These are phyloP conservation scores for Rhamnella rubrinervis DNA, from an alignment of 331 rosid species.

Conservation along the genomic window DNA sequence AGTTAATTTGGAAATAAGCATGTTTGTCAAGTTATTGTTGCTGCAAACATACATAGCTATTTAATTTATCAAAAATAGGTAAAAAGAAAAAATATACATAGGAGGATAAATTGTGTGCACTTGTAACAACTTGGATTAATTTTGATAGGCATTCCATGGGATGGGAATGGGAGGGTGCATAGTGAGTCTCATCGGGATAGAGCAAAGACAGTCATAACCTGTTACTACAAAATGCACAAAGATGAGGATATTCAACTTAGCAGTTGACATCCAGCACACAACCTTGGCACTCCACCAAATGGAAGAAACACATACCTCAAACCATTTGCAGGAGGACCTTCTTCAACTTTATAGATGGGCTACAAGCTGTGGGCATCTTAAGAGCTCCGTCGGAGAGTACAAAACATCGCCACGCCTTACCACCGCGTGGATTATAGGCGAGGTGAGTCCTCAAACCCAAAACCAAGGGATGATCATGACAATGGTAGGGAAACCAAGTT, in stretches of 20 bases:
- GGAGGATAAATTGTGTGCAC: too few species aligned
- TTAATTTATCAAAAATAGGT: background rate
- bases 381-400: too few species aligned
- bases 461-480: accelerated
- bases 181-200: conserved; percentile 51
- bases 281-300: conserved; percentile 89
- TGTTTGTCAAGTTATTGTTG: too few species aligned
- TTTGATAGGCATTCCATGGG: conserved; percentile 77
- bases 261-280: conserved; percentile 89
- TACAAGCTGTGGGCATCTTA: too few species aligned
- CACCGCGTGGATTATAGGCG: too few species aligned
- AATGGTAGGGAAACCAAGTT: too few species aligned
- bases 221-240: conserved; percentile 70
- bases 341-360: too few species aligned
- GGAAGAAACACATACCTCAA: conserved; percentile 71
- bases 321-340: conserved; percentile 43
- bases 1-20: too few species aligned
- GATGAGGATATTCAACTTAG: conserved; percentile 67
- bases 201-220: conserved; percentile 54
- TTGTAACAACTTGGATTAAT: conserved; percentile 34
- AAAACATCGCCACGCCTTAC: too few species aligned
- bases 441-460: too few species aligned
- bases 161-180: conserved; percentile 76
- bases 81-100: background rate
- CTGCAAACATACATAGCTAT: too few species aligned